Evolutionary conservation across 2,329 filamentous ascomycete species (phyloP), one percentile per base, ranked within the genome.

Genomic region (Emmonsiellopsis sp.): DNA sequence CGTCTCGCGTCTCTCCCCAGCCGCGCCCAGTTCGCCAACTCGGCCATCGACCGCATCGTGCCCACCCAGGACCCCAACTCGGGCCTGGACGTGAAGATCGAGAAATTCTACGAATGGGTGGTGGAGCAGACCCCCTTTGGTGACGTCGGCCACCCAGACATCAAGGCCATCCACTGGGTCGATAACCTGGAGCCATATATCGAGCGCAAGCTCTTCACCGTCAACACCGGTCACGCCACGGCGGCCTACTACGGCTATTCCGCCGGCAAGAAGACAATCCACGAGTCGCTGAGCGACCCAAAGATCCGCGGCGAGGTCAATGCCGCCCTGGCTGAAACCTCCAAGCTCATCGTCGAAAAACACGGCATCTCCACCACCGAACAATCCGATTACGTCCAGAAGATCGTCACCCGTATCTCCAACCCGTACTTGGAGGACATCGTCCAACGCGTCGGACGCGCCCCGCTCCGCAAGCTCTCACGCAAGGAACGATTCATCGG

Each of bases 81-180:
- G 26, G 90, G 90, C 53, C 80, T 98, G 44, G 85, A 96, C 66
- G 93, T 98, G 61, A 91, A 86, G 65, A 90, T 98, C 47, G 93
- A 98, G 80, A 93, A 93, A 76, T 98, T 97, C 79, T 96, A 89
- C 76, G 93, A 98, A 77, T 98, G 93, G 93, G 92, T 93, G 40
- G 91, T 98, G 50, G 93, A 98, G 68, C 77, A 83, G 69, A 86
- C 83, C 44, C 92, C 92, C 2, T 96, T 97, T 72, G 79, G 84
- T 59, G 81, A 85, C 58, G 75, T 80, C 57, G 78, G 79, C 52
- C 79, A 82, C 62, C 91, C 90, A 5, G 73, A 81, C 15, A 92
- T 98, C 65, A 73, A 93, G 61, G 92, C 91, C 56, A 85, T 97
- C 69, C 87, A 95, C 76, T 96, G 89, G 83, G 93, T 97, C 55